A percentile compares a stretch with the other conserved stretches of the same genome.
Conservation (phyloP, 2,329 filamentous ascomycete genomes). For the Cryoendolithus antarcticus region DNA sequence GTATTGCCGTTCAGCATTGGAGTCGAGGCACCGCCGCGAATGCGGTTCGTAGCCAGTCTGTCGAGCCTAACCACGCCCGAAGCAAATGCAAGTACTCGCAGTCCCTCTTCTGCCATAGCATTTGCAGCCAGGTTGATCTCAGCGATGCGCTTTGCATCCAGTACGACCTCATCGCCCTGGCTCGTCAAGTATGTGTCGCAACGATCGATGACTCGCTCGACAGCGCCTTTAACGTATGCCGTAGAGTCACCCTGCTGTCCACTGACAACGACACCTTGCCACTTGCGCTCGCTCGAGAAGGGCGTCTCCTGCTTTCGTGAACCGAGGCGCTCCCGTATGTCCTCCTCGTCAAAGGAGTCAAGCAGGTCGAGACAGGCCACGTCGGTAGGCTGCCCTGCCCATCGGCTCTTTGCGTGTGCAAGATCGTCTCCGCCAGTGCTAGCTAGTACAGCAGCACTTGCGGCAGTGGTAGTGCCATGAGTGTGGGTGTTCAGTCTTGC, state of each 20-base stretch:
- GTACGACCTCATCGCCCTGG: constrained; percentile 72
- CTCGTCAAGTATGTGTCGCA: constrained; percentile 85
- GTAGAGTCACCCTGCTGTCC: constrained; percentile 56
- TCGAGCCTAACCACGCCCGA: constrained; percentile 52
- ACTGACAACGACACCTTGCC: constrained; percentile 88
- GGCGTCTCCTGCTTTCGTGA: constrained; percentile 72
- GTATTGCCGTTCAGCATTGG: constrained; percentile 6
- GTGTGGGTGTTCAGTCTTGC: constrained; percentile 57
- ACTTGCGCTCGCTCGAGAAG: constrained; percentile 95
- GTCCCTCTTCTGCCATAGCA: constrained; percentile 73
- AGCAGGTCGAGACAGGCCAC: constrained; percentile 92
- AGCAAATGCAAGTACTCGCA: constrained; percentile 85
- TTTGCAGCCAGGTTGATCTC: constrained; percentile 71
- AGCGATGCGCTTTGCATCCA: constrained; percentile 64
- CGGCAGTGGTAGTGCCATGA: constrained; percentile 50
- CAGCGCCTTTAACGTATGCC: constrained; percentile 89
- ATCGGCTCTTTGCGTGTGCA: constrained; percentile 65
- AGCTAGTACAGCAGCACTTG: constrained; percentile 68
- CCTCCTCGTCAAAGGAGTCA: constrained; percentile 81
- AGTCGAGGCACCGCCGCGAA: constrained; percentile 26
- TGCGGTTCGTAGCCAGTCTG: constrained; percentile 13
- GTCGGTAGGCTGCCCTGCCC: constrained; percentile 94
- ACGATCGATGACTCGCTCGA: constrained; percentile 72
- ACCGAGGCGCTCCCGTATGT: constrained; percentile 78
- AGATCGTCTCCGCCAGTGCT: constrained; percentile 56